Conservation (phyloP, 495 filamentous ascomycete genomes). For the Daldinia bambusicola region DNA sequence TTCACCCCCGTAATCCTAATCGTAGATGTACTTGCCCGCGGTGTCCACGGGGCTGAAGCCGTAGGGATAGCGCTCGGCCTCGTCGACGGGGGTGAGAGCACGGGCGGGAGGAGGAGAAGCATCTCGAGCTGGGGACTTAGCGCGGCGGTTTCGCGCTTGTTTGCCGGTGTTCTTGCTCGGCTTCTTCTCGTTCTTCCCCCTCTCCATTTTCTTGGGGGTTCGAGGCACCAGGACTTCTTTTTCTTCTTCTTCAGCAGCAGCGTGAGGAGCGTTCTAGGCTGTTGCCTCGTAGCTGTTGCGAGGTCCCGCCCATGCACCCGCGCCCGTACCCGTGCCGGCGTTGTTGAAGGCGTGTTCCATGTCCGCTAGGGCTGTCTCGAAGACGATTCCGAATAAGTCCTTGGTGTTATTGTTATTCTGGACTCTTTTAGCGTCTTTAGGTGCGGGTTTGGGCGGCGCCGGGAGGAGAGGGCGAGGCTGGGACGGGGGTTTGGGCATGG, state of each 20-base stretch:
- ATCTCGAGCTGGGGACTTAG: background rate
- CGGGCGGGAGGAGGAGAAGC: background rate
- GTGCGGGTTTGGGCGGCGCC: background rate
- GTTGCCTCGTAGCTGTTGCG: background rate
- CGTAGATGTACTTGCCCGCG: background rate
- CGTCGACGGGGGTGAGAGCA: background rate
- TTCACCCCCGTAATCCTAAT: background rate
- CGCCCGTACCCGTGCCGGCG: background rate
- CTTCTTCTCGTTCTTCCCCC: background rate
- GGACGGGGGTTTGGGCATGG: background rate
- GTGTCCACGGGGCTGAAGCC: background rate
- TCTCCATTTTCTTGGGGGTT: too few species aligned
- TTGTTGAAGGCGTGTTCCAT: background rate
- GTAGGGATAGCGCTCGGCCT: constrained; percentile 11
- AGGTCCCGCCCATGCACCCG: too few species aligned
- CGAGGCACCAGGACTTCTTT: background rate
- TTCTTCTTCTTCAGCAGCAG: too few species aligned
- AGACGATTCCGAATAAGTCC: background rate
- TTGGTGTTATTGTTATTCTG: background rate
- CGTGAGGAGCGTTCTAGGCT: background rate
- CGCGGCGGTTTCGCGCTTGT: background rate
- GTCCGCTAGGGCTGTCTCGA: background rate
- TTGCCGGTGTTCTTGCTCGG: background rate
- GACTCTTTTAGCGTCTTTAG: background rate
- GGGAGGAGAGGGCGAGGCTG: background rate